Base-by-base conservation (phyloP, 2,329 filamentous ascomycete species). In the Sarocladium brachiariae region DNA sequence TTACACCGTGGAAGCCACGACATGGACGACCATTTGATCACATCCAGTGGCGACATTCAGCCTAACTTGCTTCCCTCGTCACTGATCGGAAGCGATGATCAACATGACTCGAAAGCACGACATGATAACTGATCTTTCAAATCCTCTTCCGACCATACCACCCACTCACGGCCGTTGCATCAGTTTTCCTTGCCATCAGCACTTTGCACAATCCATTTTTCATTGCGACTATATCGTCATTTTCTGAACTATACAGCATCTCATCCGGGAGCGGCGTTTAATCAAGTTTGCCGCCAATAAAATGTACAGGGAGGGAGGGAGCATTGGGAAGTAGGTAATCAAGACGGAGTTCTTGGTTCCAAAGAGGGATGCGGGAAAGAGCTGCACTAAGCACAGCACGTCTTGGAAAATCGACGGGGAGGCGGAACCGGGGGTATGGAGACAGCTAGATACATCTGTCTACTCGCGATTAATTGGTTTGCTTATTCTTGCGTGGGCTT, bases 21-120 rank as follows among this genome's bases (percentile, higher is more conserved):
- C 35, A 58, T 59, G 11, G 67, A 70, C 18, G 65, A 63, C 16
- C 62, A 65, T 9, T 56, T 70, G 1, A 61, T 71, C 33, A 69
- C 69, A 1, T 61, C 66, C 2, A 69, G 73, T 30, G 70, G 69
- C 4, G 69, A 73, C 50, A 59, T 67, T 25, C 61, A 72, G 49
- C 63, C 70, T 4, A 67, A 64, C 34, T 58, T 65, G 5, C 60
- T 62, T 14, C 18, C 58, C 51, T 58, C 35, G 21, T 33, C 23
- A 33, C n/a, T 25, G 8, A 34, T 13, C 31, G 49, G 18, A n/a
- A 45, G 39, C 19, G 30, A 35, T 13, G 43, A 47, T 8, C 25
- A 18, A 3, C 43, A 18, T n/a, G 43, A 51, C 11, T 48, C 38
- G 16, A 47, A 47, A 16, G 24, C 43, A 33, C n/a, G 35, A 39